A percentile compares a stretch with the other conserved stretches of the same genome.
Conservation (phyloP, 1,284 basidiomycete species). For the Phylloporus sp. region DNA sequence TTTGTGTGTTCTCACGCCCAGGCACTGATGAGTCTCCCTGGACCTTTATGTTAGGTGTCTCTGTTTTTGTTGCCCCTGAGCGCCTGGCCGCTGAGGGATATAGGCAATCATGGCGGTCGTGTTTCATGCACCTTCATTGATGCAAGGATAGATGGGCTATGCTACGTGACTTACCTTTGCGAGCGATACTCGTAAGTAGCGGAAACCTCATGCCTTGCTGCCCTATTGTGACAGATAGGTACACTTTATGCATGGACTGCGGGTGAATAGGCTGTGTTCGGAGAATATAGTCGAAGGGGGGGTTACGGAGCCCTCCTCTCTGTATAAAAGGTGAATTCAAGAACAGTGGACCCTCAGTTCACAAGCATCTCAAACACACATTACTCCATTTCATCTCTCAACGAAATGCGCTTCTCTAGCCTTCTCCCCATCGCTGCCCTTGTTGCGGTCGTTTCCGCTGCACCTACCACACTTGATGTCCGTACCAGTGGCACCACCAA, state of each 20-base stretch:
- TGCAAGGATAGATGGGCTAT: too few relatives aligned
- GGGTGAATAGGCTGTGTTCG: not conserved
- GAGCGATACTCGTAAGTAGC: too few relatives aligned
- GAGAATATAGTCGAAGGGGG: not conserved
- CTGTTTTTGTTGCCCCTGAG: too few relatives aligned
- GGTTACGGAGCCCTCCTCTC: not conserved
- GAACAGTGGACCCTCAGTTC: not conserved
- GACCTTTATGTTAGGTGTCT: too few relatives aligned
- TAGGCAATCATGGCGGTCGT: too few relatives aligned
- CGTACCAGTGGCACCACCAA: not conserved
- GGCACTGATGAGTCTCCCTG: too few relatives aligned
- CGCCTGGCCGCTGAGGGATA: too few relatives aligned
- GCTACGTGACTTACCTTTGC: too few relatives aligned
- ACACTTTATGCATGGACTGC: not conserved
- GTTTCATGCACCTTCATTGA: too few relatives aligned
- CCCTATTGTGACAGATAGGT: not conserved
- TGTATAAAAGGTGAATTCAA: slow-evolving; percentile 10
- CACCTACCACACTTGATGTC: slow-evolving; percentile 4
- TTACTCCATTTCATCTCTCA: not conserved
- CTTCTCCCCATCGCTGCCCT: slow-evolving; percentile 16
- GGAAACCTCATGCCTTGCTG: too few relatives aligned
- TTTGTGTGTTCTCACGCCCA: too few relatives aligned
- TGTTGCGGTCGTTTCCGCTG: slow-evolving; percentile 10
- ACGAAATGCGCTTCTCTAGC: slow-evolving; percentile 11
- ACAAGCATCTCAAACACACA: slow-evolving; percentile 5